These are phyloP conservation scores for Penicillium manginii DNA, from an alignment of 495 filamentous ascomycete species.

Conservation along the genomic window DNA sequence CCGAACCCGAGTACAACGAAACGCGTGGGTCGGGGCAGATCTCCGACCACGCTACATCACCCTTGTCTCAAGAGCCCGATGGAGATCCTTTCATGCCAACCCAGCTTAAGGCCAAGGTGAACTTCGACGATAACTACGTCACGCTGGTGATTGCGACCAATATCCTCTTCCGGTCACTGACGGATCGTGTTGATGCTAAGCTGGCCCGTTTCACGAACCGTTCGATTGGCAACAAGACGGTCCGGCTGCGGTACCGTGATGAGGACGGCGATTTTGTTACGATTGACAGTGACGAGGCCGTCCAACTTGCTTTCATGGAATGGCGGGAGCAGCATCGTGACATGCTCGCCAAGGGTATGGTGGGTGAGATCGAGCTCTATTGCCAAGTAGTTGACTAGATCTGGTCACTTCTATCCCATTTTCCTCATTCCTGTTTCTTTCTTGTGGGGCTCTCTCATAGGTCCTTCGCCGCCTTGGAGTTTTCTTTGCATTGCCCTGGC, in stretches of 20 bases:
- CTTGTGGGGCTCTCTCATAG: slow-evolving; percentile 11
- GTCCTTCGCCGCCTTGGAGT: slow-evolving; percentile 5
- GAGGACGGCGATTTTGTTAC: slow-evolving; percentile 91
- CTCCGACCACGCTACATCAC: slow-evolving; percentile 44
- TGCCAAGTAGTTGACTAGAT: slow-evolving; percentile 55
- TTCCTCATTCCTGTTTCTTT: slow-evolving; percentile 13
- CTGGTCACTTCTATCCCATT: slow-evolving; percentile 8
- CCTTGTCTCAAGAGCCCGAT: slow-evolving; percentile 40
- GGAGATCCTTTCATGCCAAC: slow-evolving; percentile 49
- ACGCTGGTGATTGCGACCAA: slow-evolving; percentile 91
- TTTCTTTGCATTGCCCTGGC: slow-evolving; percentile 24
- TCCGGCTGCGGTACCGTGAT: slow-evolving; percentile 87
- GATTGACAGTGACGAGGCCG: slow-evolving; percentile 93
- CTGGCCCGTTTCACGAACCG: slow-evolving; percentile 79
- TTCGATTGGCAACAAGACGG: slow-evolving; percentile 74
- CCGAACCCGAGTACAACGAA: slow-evolving; percentile 46
- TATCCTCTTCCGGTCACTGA: slow-evolving; percentile 88
- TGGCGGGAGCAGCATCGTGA: slow-evolving; percentile 78
- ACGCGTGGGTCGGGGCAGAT: slow-evolving; percentile 28
- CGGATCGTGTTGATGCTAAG: slow-evolving; percentile 97
- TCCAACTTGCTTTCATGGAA: slow-evolving; percentile 89
- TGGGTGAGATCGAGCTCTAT: slow-evolving; percentile 85
- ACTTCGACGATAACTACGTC: slow-evolving; percentile 79
- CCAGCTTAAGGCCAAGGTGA: slow-evolving; percentile 93
- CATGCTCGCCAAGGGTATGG: slow-evolving; percentile 62